Conservation (phyloP, 805 yeast genomes). For the Debaryomyces castellii region DNA sequence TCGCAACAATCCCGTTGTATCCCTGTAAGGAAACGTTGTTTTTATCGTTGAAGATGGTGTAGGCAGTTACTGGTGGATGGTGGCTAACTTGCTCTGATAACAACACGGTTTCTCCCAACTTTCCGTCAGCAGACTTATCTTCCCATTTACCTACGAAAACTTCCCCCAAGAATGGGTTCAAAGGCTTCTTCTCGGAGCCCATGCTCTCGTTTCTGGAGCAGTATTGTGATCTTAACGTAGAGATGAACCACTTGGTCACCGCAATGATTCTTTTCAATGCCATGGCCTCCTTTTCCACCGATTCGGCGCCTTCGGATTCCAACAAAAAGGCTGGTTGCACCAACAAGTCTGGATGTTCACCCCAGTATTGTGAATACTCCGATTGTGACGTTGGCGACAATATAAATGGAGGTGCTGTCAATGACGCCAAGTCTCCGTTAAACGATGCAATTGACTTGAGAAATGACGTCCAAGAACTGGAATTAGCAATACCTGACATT, state of each 20-base stretch:
- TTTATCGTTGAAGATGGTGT: conserved; percentile 72
- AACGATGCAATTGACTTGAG: conserved; percentile 87
- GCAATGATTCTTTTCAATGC: conserved; percentile 70
- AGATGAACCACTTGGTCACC: conserved; percentile 87
- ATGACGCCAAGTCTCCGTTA: conserved; percentile 88
- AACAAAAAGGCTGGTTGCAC: conserved; percentile 63
- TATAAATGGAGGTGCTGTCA: conserved; percentile 97
- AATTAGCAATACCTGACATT: conserved; percentile 24
- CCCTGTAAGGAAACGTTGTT: conserved; percentile 76
- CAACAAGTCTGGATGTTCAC: conserved; percentile 83
- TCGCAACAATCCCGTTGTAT: conserved; percentile 84
- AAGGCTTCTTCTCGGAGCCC: conserved; percentile 97
- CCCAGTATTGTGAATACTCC: conserved; percentile 96
- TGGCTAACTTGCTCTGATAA: conserved; percentile 93
- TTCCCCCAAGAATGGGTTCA: conserved; percentile 96
- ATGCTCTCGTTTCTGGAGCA: conserved; percentile 86
- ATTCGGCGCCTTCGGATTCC: conserved; percentile 37
- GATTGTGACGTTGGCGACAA: conserved; percentile 83
- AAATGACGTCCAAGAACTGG: conserved; percentile 83
- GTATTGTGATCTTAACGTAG: conserved; percentile 90
- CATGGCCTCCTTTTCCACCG: conserved; percentile 35
- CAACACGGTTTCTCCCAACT: conserved; percentile 72
- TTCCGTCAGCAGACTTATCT: conserved; percentile 46
- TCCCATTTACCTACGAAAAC: conserved; percentile 88
- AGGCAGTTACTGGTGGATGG: conserved; percentile 98